Evolutionary conservation across 2,329 filamentous ascomycete species (phyloP), one percentile per base, ranked within the genome.

Genomic region (Xylaria sp.): DNA sequence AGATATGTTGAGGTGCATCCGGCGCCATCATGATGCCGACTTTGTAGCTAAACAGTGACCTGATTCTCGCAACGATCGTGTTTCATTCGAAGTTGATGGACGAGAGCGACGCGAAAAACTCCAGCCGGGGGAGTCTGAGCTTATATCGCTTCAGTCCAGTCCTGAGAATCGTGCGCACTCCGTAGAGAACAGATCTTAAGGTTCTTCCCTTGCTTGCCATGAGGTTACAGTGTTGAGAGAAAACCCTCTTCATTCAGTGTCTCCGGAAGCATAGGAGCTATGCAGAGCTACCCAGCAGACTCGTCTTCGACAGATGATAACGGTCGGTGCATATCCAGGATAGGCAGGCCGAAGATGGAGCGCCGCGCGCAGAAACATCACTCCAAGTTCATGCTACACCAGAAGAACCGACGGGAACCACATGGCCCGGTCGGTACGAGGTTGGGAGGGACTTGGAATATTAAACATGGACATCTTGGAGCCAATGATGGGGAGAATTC

Each of bases 11-110:
- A 23, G 59, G 52, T 53, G 66, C 60, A 8, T 58, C 58, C 44
- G 48, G 50, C 53, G 57, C 62, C 68, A 70, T 69, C 13, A 18
- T 60, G 52, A 48, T 35, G 56, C 51, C 44, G 23, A 47, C 34
- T 53, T 60, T 30, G 53, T 60, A 42, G 52, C 53, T 59, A 46
- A 42, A 9, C 23, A 42, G 48, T 19, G 35, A 51, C 23, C 19
- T n/a, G n/a, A 39, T 54, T 54, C 53, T 51, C 47, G 42, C 11
- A 13, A 57, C 7, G n/a, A 30, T 34, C 42, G 19, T 16, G 59
- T 52, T 52, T 49, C 30, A 9, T 19, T 19, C 39, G 42, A 51
- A 55, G 23, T 46, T 53, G 30, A 54, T 10, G 49, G 16, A 49
- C 46, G 42, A 16, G 53, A 52, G 19, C 57, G 44, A 52, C 39